phyloP scores from a whole-genome alignment of 306 rosid genomes.

The Gastrolobium villosum region DNA sequence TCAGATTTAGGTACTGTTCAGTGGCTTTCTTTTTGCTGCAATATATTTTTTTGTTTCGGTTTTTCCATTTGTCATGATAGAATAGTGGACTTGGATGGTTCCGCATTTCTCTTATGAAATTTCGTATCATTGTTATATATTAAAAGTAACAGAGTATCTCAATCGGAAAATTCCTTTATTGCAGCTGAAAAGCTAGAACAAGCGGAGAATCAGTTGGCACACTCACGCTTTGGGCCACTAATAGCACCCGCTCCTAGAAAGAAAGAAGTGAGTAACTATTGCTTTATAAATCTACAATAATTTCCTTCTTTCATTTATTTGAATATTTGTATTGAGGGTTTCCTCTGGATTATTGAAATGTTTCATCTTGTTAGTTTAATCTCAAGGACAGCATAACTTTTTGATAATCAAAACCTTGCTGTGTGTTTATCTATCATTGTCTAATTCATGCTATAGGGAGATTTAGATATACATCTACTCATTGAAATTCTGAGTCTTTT shows the following conservation, averaged over 20 bases:
- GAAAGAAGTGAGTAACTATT: constrained; percentile 73
- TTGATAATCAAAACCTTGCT: background rate
- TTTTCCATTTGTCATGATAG: background rate
- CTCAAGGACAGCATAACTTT: background rate
- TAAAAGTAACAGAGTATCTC: constrained; percentile 34
- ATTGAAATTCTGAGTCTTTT: constrained; percentile 21
- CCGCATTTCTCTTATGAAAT: background rate
- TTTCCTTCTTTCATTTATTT: background rate
- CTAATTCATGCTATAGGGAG: background rate
- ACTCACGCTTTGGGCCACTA: constrained; percentile 89
- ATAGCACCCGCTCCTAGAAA: constrained; percentile 80
- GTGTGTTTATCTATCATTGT: background rate
- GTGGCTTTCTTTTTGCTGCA: background rate
- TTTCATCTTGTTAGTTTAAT: constrained; percentile 3
- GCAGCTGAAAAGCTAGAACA: constrained; percentile 98
- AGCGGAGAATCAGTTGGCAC: constrained; percentile 91
- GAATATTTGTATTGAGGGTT: constrained; percentile 1
- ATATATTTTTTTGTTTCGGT: constrained; percentile 12
- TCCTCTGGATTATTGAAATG: constrained; percentile 14
- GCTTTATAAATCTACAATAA: background rate
- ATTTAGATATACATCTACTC: constrained; percentile 7
- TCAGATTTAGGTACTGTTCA: constrained; percentile 81
- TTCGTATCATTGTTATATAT: background rate
- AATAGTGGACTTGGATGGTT: constrained; percentile 6
- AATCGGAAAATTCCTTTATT: constrained; percentile 36